Percentiles rank a stretch among this genome's conserved stretches.
Conservation (phyloP, 2,329 filamentous ascomycete species). For the Talaromyces amestolkiae region DNA sequence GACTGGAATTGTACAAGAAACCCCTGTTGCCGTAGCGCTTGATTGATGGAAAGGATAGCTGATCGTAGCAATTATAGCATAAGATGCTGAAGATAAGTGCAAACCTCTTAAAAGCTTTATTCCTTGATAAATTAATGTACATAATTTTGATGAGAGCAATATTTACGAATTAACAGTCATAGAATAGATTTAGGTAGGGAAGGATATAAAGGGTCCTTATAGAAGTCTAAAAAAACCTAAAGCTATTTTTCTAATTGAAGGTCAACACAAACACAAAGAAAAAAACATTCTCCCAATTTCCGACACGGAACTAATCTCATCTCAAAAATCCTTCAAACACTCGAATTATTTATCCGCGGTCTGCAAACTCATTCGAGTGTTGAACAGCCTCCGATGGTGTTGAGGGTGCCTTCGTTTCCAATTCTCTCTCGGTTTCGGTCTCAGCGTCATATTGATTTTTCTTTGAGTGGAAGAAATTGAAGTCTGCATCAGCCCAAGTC, state of each 20-base stretch:
- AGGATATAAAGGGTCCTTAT: neutral
- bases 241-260: neutral
- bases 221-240: neutral
- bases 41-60: neutral
- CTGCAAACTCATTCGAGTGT: neutral
- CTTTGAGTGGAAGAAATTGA: neutral
- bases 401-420: neutral
- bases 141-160: neutral
- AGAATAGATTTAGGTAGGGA: neutral
- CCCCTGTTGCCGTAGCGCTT: neutral
- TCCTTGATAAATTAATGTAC: neutral
- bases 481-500: constrained; percentile 1
- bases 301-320: neutral
- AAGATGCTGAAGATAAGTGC: neutral
- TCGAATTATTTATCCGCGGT: neutral
- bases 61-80: neutral
- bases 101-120: neutral
- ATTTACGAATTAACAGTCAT: neutral
- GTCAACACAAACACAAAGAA: neutral
- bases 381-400: neutral
- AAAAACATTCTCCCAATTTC: too few species aligned
- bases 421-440: neutral
- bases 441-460: neutral
- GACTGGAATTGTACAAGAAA: too few species aligned
- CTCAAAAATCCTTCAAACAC: neutral